A percentile compares a stretch with the other conserved stretches of the same genome.
Conservation (phyloP, 225 moss, liverwort and hornwort genomes). For the Marchantia paleacea region DNA sequence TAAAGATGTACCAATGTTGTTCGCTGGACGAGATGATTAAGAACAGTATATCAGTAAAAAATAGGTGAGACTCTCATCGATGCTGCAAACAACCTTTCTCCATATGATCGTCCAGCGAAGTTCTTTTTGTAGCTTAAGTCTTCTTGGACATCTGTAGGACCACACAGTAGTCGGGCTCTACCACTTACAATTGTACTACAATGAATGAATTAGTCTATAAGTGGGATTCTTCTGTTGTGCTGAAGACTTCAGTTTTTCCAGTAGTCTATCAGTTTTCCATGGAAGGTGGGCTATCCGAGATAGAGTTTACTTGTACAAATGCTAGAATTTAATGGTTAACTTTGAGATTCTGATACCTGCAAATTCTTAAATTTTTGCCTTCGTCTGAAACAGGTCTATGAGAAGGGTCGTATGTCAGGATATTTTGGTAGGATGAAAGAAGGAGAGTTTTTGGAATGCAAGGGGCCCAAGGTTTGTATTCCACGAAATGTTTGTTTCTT, state of each 20-base stretch:
- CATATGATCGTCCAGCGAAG: background rate
- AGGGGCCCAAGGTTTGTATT: constrained; percentile 80
- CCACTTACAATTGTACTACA: too few relatives aligned
- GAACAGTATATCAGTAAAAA: background rate
- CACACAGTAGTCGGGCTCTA: too few relatives aligned
- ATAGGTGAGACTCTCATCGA: background rate
- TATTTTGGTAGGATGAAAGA: constrained; percentile 85
- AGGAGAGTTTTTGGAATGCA: constrained; percentile 71
- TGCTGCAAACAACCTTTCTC: background rate
- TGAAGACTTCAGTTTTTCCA: too few relatives aligned
- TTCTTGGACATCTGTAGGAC: background rate
- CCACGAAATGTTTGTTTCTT: background rate
- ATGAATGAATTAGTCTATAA: too few relatives aligned
- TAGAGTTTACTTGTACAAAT: background rate
- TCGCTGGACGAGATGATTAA: background rate
- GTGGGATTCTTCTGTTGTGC: too few relatives aligned
- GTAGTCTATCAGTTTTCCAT: too few relatives aligned
- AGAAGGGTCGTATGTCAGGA: constrained; percentile 89
- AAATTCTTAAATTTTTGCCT: too few relatives aligned
- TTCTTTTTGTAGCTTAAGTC: background rate
- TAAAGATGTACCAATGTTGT: background rate
- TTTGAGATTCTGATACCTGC: background rate
- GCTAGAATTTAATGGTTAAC: background rate
- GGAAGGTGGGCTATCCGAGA: background rate
- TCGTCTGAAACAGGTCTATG: constrained; percentile 57